Evolutionary conservation across 805 yeast species (phyloP).

Genomic region (Candida tibetensis): DNA sequence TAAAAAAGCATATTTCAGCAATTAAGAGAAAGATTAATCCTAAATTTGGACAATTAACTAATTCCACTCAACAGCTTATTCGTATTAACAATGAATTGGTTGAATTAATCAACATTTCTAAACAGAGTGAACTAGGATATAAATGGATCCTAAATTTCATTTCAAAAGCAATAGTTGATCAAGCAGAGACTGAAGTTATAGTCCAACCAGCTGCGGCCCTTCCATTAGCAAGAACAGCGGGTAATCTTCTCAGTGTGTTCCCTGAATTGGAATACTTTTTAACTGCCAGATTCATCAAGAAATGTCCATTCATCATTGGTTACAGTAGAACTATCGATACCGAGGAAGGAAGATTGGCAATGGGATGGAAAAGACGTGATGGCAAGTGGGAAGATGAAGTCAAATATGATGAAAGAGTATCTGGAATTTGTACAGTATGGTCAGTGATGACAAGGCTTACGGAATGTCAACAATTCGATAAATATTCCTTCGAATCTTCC

Average conservation of each 20-base stretch:
- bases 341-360: conserved; percentile 72
- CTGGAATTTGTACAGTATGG: conserved; percentile 83
- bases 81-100: conserved; percentile 51
- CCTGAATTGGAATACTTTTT: conserved; percentile 55
- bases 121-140: conserved; percentile 50
- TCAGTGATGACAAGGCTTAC: conserved; percentile 60
- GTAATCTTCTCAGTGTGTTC: conserved; percentile 46
- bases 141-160: conserved; percentile 77
- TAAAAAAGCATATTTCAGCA: conserved; percentile 54
- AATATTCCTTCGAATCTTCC: conserved; percentile 35
- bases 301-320: conserved; percentile 88
- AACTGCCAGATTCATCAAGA: conserved; percentile 81
- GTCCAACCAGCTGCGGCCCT: conserved; percentile 74
- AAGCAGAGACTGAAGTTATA: conserved; percentile 89
- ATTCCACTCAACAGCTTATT: conserved; percentile 57
- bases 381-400: conserved; percentile 59
- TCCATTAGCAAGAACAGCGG: conserved; percentile 71
- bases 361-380: conserved; percentile 81
- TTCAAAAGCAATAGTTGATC: conserved; percentile 82
- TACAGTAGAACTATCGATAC: conserved; percentile 72
- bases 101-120: conserved; percentile 48
- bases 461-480: conserved; percentile 18
- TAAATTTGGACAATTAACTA: conserved; percentile 87
- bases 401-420: conserved; percentile 78
- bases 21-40: conserved; percentile 79